Evolutionary conservation across 192 early-diverging fungal genomes (phyloP).

Genomic region (Gryganskiella cystojenkinii): DNA sequence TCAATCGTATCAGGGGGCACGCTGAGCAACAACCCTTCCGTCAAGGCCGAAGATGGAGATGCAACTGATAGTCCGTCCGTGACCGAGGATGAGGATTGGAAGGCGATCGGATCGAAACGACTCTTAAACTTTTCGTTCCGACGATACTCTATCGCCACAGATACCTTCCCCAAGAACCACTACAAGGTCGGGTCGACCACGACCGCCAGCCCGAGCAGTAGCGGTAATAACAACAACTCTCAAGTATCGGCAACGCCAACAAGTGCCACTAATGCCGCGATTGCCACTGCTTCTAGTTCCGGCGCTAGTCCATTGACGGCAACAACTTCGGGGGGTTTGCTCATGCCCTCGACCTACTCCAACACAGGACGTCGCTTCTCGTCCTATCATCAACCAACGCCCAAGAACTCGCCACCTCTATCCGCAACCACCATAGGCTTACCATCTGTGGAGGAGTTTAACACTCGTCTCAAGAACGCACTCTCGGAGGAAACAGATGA

Average conservation of each 20-base stretch:
- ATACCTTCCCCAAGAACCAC: slow-evolving; percentile 44
- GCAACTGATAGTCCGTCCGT: slow-evolving; percentile 47
- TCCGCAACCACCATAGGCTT: slow-evolving; percentile 31
- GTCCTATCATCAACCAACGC: slow-evolving; percentile 50
- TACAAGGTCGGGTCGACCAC: slow-evolving; percentile 37
- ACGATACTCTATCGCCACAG: slow-evolving; percentile 52
- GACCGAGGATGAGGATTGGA: slow-evolving; percentile 56
- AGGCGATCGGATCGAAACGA: slow-evolving; percentile 46
- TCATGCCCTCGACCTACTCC: slow-evolving; percentile 30
- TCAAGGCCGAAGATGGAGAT: slow-evolving; percentile 30
- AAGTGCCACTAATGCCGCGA: neutral
- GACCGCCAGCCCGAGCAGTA: slow-evolving; percentile 17
- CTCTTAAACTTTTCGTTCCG: slow-evolving; percentile 48
- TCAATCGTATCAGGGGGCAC: neutral
- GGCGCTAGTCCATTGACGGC: slow-evolving; percentile 5
- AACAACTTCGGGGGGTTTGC: slow-evolving; percentile 16
- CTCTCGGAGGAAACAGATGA: slow-evolving; percentile 46
- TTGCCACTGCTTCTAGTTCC: slow-evolving; percentile 9
- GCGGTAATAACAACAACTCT: neutral
- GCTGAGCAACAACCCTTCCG: slow-evolving; percentile 5
- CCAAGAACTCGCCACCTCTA: slow-evolving; percentile 50
- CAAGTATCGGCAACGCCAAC: neutral
- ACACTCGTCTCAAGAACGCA: slow-evolving; percentile 19
- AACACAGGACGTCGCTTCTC: slow-evolving; percentile 36
- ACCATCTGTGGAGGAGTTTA: slow-evolving; percentile 23